Percentiles rank a stretch among this genome's conserved stretches.
phyloP scores from a whole-genome alignment of 176 grass and related monocot species.

The Musa troglodytarum region DNA sequence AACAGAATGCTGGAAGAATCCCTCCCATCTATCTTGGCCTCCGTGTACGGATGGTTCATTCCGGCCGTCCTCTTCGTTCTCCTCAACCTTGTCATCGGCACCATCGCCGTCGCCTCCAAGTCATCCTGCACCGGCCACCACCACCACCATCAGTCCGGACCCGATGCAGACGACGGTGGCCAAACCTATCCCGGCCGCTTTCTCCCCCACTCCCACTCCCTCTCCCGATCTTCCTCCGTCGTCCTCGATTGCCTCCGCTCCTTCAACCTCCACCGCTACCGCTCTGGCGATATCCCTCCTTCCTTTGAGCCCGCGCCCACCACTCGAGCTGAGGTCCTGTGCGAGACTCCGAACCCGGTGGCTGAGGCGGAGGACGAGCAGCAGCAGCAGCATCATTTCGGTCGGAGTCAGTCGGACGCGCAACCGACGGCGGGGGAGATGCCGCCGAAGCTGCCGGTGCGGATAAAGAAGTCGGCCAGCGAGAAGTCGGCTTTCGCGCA shows the following conservation, averaged over 20 bases:
- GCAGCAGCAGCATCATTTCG: constrained; percentile 18
- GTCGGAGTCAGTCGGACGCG: constrained; percentile 52
- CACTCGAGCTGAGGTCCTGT: not conserved
- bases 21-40: constrained; percentile 48
- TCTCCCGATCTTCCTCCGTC: constrained; percentile 56
- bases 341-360: too few species aligned
- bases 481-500: constrained; percentile 66
- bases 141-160: not conserved
- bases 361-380: not conserved
- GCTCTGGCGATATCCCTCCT: not conserved
- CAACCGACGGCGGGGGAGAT: constrained; percentile 19
- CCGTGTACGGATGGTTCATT: constrained; percentile 67
- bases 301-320: constrained; percentile 8
- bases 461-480: constrained; percentile 75
- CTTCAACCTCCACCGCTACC: constrained; percentile 38
- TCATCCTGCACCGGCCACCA: not conserved
- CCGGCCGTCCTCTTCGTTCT: constrained; percentile 72
- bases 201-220: not conserved
- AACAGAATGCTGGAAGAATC: constrained; percentile 48
- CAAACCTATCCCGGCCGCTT: not conserved
- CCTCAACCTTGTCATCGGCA: constrained; percentile 90
- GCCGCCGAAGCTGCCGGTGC: constrained; percentile 26
- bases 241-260: constrained; percentile 62
- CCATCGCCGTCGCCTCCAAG: constrained; percentile 89
- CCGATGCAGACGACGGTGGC: not conserved